These are phyloP conservation scores for Vaccinium vitisidaea DNA, from an alignment of 148 eudicot genomes.

Conservation along the genomic window DNA sequence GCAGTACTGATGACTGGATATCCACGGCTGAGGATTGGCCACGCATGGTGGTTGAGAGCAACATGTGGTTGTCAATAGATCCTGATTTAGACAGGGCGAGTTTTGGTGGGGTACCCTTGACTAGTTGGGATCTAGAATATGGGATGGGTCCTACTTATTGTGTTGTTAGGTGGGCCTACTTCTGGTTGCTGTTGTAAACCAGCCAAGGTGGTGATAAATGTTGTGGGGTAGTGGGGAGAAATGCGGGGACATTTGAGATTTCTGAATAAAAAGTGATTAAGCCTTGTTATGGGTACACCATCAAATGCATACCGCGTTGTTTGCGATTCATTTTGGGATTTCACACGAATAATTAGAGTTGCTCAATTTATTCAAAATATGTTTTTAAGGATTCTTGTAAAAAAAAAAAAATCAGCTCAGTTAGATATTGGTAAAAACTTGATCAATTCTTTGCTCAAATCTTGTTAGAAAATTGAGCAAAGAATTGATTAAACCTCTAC, in stretches of 20 bases:
- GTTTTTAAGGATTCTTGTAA: too few species aligned
- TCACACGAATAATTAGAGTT: too few species aligned
- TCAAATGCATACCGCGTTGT: too few species aligned
- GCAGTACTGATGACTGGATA: neutral
- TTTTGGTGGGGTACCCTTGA: neutral
- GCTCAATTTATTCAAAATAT: too few species aligned
- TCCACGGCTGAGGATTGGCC: slow-evolving; percentile 24
- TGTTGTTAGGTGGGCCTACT: neutral
- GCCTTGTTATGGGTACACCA: too few species aligned
- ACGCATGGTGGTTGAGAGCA: slow-evolving; percentile 21
- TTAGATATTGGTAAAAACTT: too few species aligned
- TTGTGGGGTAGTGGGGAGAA: neutral
- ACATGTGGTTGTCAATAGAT: slow-evolving; percentile 38
- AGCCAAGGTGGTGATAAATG: neutral
- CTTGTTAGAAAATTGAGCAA: too few species aligned
- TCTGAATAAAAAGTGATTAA: slow-evolving; percentile 7
- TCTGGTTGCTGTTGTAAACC: neutral
- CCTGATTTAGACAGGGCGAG: neutral
- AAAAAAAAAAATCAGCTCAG: too few species aligned
- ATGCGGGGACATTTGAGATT: neutral
- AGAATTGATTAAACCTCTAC: too few species aligned
- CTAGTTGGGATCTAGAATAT: neutral
- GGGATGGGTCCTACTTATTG: neutral
- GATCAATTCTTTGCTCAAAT: too few species aligned
- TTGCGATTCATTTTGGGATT: too few species aligned